Evolutionary conservation across 2,329 filamentous ascomycete species (phyloP), one percentile per base, ranked within the genome.

Genomic region (Fusarium caatingaense): DNA sequence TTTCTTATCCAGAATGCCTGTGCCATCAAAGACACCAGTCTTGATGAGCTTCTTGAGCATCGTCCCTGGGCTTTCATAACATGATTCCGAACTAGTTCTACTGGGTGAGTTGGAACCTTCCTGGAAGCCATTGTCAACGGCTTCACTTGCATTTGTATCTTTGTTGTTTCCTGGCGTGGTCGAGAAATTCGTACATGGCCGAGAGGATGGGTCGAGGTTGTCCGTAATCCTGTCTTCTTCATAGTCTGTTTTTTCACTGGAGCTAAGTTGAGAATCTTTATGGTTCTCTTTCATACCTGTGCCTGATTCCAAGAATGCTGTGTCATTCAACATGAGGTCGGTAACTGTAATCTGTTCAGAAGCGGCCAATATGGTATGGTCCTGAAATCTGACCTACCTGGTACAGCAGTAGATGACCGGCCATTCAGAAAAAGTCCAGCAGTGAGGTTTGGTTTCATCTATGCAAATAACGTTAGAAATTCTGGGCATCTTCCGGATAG

Each of bases 321-420:
- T 85, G 53, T 85, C 80, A 27, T 86, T 86, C 66, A 87, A 88
- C 2, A 80, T 79, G 20, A 89, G 79, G 63, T 88, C 86, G 7
- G 83, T 77, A 28, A 87, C 87, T 75, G 28, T 18, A 9, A 9
- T 32, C 11, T 51, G 25, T 5, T 68, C 40, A 66, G 59, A 30
- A 46, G 44, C 15, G 23, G 20, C 16, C 16, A 20, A 18, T 13
- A 23, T 3, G 27, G 6, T 16, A 23, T 3, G 27, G 8, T 11
- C 8, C 8, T 23, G 2, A n/a, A 41, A n/a, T 8, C n/a, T 15
- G 20, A 68, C 72, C 42, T 63, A 77, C 76, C 55, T 48, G 66
- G 56, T 15, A 49, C 54, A 16, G 58, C 48, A 12, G 40, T 60
- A 8, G 76, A 76, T 27, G 68, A 73, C 41, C 76, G 73, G 8